These are phyloP conservation scores for Colletotrichum tropicale DNA, from an alignment of 2,329 filamentous ascomycete species.

Conservation along the genomic window DNA sequence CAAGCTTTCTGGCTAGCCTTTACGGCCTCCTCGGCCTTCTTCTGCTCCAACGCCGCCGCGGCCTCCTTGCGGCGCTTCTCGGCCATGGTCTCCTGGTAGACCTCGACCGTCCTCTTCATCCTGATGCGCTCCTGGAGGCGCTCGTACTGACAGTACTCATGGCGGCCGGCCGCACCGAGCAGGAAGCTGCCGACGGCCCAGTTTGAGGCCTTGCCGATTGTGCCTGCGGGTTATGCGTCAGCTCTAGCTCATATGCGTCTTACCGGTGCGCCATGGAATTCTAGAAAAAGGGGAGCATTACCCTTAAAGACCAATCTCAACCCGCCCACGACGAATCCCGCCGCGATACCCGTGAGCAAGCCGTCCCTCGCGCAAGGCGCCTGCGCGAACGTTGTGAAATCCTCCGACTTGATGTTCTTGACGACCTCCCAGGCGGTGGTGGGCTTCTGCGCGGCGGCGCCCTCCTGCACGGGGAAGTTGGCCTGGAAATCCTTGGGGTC, in stretches of 20 bases:
- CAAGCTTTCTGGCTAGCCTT: constrained; percentile 43
- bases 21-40: constrained; percentile 36
- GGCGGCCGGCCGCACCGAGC: constrained; percentile 71
- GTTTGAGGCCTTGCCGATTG: constrained; percentile 71
- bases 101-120: constrained; percentile 85
- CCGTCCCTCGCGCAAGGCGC: constrained; percentile 85
- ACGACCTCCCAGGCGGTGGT: constrained; percentile 63
- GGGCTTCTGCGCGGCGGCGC: constrained; percentile 22
- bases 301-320: constrained; percentile 77
- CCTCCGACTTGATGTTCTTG: constrained; percentile 68
- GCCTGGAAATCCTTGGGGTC: constrained; percentile 21
- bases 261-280: fast-evolving
- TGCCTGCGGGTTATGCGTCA: neutral
- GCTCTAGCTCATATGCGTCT: neutral
- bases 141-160: constrained; percentile 83
- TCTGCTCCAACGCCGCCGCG: constrained; percentile 36
- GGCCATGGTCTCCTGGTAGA: constrained; percentile 46
- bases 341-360: constrained; percentile 81
- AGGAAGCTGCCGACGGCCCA: constrained; percentile 85
- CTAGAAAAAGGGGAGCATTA: constrained; percentile 42
- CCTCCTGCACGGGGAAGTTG: constrained; percentile 21
- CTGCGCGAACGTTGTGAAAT: constrained; percentile 76
- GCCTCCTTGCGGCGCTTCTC: constrained; percentile 46
- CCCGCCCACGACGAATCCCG: constrained; percentile 77
- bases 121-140: constrained; percentile 77